These are phyloP conservation scores for Scheffersomyces lignosus DNA, from an alignment of 805 yeast species.

Conservation along the genomic window DNA sequence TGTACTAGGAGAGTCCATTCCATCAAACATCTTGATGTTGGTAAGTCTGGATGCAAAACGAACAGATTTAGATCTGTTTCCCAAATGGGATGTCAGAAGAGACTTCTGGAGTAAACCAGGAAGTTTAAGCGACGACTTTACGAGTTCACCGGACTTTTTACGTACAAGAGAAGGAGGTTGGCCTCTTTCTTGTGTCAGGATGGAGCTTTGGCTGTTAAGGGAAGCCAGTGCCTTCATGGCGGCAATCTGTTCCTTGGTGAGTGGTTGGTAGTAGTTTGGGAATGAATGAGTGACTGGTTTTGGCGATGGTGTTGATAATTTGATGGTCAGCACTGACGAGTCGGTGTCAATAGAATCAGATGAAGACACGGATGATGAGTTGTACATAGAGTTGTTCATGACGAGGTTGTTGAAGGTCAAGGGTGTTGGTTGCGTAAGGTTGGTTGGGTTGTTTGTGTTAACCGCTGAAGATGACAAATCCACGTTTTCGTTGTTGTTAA, in stretches of 20 bases:
- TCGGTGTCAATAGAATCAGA: slow-evolving; percentile 12
- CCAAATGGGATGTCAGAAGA: slow-evolving; percentile 26
- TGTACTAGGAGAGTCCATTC: slow-evolving; percentile 58
- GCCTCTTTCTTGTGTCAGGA: background rate
- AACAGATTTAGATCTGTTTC: slow-evolving; percentile 46
- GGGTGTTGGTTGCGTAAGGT: too few relatives aligned
- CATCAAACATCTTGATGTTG: slow-evolving; percentile 64
- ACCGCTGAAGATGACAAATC: too few relatives aligned
- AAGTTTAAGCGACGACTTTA: slow-evolving; percentile 24
- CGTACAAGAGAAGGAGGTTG: slow-evolving; percentile 9
- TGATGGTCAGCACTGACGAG: slow-evolving; percentile 12
- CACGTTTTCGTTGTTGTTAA: too few relatives aligned
- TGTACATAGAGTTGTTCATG: background rate
- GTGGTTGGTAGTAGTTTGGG: slow-evolving; percentile 5
- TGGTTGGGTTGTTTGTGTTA: too few relatives aligned
- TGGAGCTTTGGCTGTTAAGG: background rate
- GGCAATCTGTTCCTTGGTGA: background rate
- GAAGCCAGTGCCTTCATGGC: background rate
- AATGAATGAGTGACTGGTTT: slow-evolving; percentile 4
- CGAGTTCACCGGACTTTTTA: slow-evolving; percentile 21
- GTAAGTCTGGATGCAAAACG: slow-evolving; percentile 63
- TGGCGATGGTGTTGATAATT: slow-evolving; percentile 6
- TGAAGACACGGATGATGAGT: background rate
- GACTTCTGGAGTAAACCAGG: slow-evolving; percentile 19
- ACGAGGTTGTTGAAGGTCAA: background rate